Evolutionary conservation across 306 rosid species (phyloP).

Genomic region (Myrica gale): DNA sequence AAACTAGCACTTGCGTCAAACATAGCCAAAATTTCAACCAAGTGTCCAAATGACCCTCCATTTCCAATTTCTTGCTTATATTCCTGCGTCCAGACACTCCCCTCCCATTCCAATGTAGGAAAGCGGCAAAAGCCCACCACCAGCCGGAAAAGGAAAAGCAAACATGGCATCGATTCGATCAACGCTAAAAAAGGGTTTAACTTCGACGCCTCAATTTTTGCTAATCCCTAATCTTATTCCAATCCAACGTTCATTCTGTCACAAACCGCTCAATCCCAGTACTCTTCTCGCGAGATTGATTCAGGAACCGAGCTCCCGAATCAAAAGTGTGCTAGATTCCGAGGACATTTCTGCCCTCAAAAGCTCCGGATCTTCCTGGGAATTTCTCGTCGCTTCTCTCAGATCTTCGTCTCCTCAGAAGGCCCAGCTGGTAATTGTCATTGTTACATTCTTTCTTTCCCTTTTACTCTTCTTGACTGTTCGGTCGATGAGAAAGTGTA

Average conservation of each 20-base stretch:
- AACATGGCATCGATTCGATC: slow-evolving; percentile 36
- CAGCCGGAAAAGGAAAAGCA: background rate
- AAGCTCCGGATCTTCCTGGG: slow-evolving; percentile 39
- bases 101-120: too few relatives aligned
- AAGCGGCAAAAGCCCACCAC: too few relatives aligned
- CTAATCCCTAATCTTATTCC: background rate
- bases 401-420: slow-evolving; percentile 45
- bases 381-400: slow-evolving; percentile 38
- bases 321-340: slow-evolving; percentile 41
- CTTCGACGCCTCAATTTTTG: slow-evolving; percentile 1
- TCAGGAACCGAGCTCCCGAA: slow-evolving; percentile 38
- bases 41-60: too few relatives aligned
- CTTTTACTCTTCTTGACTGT: background rate
- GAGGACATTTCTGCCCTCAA: slow-evolving; percentile 33
- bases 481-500: slow-evolving; percentile 1
- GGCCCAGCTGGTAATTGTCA: slow-evolving; percentile 46
- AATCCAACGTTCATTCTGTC: slow-evolving; percentile 21
- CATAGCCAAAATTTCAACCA: too few relatives aligned
- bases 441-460: background rate
- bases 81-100: too few relatives aligned
- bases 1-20: too few relatives aligned
- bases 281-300: slow-evolving; percentile 38
- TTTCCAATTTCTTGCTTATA: too few relatives aligned
- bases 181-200: slow-evolving; percentile 18
- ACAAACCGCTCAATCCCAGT: slow-evolving; percentile 27